Conservation (phyloP, 169 alveolate species). For the Cryptosporidium meleagridis region DNA sequence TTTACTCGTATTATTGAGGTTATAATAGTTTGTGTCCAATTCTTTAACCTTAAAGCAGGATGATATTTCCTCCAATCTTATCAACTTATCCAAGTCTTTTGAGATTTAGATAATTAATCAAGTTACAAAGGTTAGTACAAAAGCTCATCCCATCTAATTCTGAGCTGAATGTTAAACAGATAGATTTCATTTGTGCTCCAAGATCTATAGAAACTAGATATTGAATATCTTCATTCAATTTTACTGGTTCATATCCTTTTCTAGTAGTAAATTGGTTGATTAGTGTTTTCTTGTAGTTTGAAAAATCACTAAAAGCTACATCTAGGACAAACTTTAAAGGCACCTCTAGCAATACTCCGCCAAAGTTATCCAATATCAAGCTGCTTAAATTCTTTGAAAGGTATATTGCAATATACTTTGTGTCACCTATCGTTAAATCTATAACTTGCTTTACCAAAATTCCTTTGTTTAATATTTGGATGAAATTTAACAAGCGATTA, state of each 20-base stretch:
- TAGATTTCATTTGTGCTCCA: constrained; percentile 21
- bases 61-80: too few species aligned
- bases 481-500: background rate
- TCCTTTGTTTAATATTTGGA: constrained; percentile 11
- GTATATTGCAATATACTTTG: constrained; percentile 33
- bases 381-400: constrained; percentile 45
- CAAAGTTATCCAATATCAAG: constrained; percentile 45
- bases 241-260: constrained; percentile 70
- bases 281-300: background rate
- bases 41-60: background rate
- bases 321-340: constrained; percentile 46
- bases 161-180: constrained; percentile 8
- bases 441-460: constrained; percentile 45
- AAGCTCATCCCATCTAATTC: constrained; percentile 16
- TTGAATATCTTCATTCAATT: background rate
- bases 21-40: too few species aligned
- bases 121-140: constrained; percentile 1
- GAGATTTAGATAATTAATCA: background rate
- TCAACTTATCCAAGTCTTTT: background rate
- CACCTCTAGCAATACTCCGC: constrained; percentile 54
- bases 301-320: constrained; percentile 3
- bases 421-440: constrained; percentile 24
- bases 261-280: background rate
- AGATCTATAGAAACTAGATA: constrained; percentile 42
- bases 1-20: background rate